These are phyloP conservation scores for Kodamaea fungicola DNA, from an alignment of 1,139 yeast genomes.

Conservation along the genomic window DNA sequence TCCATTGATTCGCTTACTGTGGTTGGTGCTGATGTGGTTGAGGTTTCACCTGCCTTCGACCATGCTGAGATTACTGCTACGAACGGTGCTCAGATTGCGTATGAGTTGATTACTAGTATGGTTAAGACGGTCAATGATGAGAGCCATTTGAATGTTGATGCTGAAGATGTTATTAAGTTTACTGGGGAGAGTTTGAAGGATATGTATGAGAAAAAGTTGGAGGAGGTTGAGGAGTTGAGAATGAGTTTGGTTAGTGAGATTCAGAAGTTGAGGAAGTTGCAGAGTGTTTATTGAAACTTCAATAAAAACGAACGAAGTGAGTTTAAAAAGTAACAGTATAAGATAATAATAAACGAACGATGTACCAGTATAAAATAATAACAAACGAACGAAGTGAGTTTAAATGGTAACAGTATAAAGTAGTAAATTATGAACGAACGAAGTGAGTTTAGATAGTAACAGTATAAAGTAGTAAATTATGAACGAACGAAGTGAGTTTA, in stretches of 20 bases:
- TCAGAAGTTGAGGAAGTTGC: constrained; percentile 7
- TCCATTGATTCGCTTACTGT: constrained; percentile 54
- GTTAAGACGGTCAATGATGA: constrained; percentile 45
- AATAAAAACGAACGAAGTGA: no score
- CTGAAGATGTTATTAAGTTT: constrained; percentile 3
- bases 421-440: no score
- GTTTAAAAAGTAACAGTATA: background rate
- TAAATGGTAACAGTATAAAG: no score
- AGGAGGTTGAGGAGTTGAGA: constrained; percentile 13
- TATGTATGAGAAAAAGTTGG: constrained; percentile 11
- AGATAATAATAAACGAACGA: background rate
- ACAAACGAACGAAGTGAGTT: no score
- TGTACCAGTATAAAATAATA: no score
- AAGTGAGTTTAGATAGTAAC: no score
- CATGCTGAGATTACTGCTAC: constrained; percentile 70
- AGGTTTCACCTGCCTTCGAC: constrained; percentile 74
- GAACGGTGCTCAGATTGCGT: constrained; percentile 75
- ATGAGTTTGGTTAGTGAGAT: constrained; percentile 12
- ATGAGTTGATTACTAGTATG: constrained; percentile 67
- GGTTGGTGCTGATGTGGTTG: constrained; percentile 79
- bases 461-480: no score
- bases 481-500: no score
- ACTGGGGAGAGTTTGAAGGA: background rate
- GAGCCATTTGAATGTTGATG: background rate
- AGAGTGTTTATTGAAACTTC: background rate